Percentiles rank a stretch among this genome's conserved stretches.
These are phyloP conservation scores for Artemisia tridentata DNA, from an alignment of 129 eudicot genomes.

Conservation along the genomic window DNA sequence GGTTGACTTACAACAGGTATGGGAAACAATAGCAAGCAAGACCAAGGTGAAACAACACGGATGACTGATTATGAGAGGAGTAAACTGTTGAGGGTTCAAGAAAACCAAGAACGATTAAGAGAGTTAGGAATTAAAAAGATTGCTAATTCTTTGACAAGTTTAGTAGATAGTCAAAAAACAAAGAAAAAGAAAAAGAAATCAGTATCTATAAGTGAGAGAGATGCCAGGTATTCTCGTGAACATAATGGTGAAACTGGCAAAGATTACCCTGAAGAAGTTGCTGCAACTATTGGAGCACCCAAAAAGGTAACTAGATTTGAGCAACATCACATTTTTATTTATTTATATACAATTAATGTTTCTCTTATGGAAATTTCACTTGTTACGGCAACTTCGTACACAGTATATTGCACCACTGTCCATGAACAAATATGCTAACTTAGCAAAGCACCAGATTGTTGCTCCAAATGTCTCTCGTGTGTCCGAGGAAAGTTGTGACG, in stretches of 20 bases:
- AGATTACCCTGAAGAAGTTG: not conserved
- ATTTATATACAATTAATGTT: too few species aligned
- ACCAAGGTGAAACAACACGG: not conserved
- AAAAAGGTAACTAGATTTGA: conserved; percentile 1
- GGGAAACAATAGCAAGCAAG: not conserved
- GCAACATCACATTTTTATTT: too few species aligned
- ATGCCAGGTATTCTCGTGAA: not conserved
- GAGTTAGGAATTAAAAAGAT: too few species aligned
- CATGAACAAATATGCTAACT: too few species aligned
- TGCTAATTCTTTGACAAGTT: too few species aligned
- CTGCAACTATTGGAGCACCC: not conserved
- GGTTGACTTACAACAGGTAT: not conserved
- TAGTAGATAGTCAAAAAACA: too few species aligned
- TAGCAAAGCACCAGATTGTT: too few species aligned
- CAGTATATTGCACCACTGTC: too few species aligned
- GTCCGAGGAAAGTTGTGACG: too few species aligned
- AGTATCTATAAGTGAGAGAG: not conserved
- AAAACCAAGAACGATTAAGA: too few species aligned
- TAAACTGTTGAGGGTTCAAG: not conserved
- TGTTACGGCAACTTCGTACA: too few species aligned
- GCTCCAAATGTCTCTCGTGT: not conserved
- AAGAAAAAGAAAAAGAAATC: not conserved
- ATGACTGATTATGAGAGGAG: not conserved
- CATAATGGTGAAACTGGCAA: not conserved
- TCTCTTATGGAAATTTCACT: too few species aligned